Conservation (phyloP, 2,329 filamentous ascomycete species). For the Chaetomiaceae sp. region DNA sequence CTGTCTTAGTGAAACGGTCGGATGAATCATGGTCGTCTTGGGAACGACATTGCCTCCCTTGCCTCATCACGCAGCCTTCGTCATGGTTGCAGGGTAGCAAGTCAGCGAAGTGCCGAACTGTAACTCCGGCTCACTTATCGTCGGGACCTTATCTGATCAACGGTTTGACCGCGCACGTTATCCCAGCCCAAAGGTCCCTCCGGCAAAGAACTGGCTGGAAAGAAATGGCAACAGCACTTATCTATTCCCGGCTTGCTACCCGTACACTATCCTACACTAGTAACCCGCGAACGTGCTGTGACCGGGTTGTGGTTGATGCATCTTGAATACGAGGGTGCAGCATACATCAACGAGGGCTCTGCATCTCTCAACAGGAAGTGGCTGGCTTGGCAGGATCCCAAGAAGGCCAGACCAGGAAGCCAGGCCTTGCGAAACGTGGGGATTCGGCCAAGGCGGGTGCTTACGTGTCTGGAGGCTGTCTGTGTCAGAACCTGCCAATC, state of each 20-base stretch:
- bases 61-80: not conserved
- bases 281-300: not conserved
- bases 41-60: not conserved
- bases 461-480: slow-evolving; percentile 1
- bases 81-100: not conserved
- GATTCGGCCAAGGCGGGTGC: not conserved
- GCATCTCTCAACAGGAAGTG: not conserved
- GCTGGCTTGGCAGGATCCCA: slow-evolving; percentile 10
- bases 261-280: not conserved
- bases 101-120: not conserved
- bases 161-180: too few relatives aligned
- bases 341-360: not conserved
- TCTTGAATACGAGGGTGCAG: slow-evolving; percentile 9
- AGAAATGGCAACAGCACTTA: too few relatives aligned
- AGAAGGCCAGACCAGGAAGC: not conserved
- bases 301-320: not conserved
- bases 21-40: slow-evolving; percentile 6
- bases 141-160: not conserved
- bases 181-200: too few relatives aligned
- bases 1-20: slow-evolving; percentile 37
- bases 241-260: not conserved
- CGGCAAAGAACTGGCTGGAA: too few relatives aligned
- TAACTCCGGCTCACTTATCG: not conserved
- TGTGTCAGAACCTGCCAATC: not conserved
- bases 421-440: slow-evolving; percentile 1